Evolutionary conservation across 1,139 yeast species (phyloP).

Genomic region (Scheffersomyces titani): DNA sequence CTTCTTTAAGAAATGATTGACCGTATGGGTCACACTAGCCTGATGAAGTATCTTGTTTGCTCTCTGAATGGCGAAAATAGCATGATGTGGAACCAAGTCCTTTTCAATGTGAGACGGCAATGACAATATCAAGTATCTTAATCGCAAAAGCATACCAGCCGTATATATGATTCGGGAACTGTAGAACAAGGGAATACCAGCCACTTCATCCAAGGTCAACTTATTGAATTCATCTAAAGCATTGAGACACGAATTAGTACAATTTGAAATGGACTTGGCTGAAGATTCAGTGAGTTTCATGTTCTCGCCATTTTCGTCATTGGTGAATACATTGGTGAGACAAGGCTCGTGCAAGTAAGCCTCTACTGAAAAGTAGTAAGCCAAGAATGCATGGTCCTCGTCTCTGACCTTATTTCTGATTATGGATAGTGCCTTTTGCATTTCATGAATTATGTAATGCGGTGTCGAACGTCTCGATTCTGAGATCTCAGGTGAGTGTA

Average conservation of each 20-base stretch:
- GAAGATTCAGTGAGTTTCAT: conserved; percentile 26
- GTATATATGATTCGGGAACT: conserved; percentile 68
- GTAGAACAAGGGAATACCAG: conserved; percentile 62
- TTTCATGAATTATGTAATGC: conserved; percentile 37
- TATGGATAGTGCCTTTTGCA: conserved; percentile 41
- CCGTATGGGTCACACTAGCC: conserved; percentile 39
- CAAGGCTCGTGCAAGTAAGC: conserved; percentile 72
- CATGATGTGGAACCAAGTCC: conserved; percentile 51
- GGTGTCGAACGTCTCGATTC: conserved; percentile 26
- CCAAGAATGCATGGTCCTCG: conserved; percentile 42
- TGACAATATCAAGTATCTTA: conserved; percentile 56
- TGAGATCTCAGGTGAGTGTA: conserved; percentile 41
- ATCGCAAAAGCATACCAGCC: conserved; percentile 63
- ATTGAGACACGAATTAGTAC: conserved; percentile 56
- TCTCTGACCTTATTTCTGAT: conserved; percentile 38
- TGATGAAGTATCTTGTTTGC: conserved; percentile 42
- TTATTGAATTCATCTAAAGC: conserved; percentile 52
- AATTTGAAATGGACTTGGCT: conserved; percentile 44
- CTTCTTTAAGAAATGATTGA: conserved; percentile 54
- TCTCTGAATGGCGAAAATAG: conserved; percentile 45
- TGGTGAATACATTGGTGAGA: conserved; percentile 32
- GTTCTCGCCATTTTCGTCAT: conserved; percentile 13
- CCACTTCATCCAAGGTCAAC: conserved; percentile 45
- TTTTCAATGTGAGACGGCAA: conserved; percentile 53
- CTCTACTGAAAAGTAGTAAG: conserved; percentile 65